Evolutionary conservation across 148 eudicot species (phyloP).

Genomic region (Chenopodium berlandieri): DNA sequence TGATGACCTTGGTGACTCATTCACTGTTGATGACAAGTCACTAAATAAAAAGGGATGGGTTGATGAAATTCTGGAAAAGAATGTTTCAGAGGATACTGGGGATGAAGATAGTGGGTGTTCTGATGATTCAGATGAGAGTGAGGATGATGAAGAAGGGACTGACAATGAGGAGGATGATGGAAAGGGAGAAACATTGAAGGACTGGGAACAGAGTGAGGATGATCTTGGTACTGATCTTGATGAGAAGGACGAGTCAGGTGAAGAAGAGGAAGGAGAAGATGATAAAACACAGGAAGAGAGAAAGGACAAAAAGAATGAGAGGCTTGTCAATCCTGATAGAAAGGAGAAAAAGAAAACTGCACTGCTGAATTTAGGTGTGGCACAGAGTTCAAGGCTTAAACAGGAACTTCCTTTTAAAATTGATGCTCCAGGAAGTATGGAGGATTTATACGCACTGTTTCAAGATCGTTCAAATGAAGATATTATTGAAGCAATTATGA

Average conservation of each 20-base stretch:
- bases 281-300: slow-evolving; percentile 17
- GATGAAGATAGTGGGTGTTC: slow-evolving; percentile 41
- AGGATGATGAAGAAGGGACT: slow-evolving; percentile 46
- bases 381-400: slow-evolving; percentile 26
- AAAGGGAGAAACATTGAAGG: slow-evolving; percentile 55
- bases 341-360: slow-evolving; percentile 29
- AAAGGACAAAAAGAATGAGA: slow-evolving; percentile 27
- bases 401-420: slow-evolving; percentile 84
- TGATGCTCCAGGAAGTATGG: slow-evolving; percentile 73
- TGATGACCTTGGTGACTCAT: slow-evolving; percentile 97
- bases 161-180: slow-evolving; percentile 51
- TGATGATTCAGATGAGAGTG: slow-evolving; percentile 48
- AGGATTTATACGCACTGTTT: slow-evolving; percentile 56
- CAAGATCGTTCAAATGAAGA: slow-evolving; percentile 63
- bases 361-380: slow-evolving; percentile 19
- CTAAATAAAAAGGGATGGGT: slow-evolving; percentile 59
- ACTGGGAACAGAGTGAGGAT: slow-evolving; percentile 98
- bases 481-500: slow-evolving; percentile 68
- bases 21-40: slow-evolving; percentile 54
- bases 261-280: slow-evolving; percentile 31
- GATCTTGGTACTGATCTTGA: slow-evolving; percentile 42
- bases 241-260: slow-evolving; percentile 31
- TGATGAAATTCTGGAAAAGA: slow-evolving; percentile 50
- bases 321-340: slow-evolving; percentile 15
- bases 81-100: slow-evolving; percentile 35